A percentile compares a stretch with the other conserved stretches of the same genome.
Evolutionary conservation across 768 basidiomycete genomes (phyloP).

Genomic region (Termitomyces sp.): DNA sequence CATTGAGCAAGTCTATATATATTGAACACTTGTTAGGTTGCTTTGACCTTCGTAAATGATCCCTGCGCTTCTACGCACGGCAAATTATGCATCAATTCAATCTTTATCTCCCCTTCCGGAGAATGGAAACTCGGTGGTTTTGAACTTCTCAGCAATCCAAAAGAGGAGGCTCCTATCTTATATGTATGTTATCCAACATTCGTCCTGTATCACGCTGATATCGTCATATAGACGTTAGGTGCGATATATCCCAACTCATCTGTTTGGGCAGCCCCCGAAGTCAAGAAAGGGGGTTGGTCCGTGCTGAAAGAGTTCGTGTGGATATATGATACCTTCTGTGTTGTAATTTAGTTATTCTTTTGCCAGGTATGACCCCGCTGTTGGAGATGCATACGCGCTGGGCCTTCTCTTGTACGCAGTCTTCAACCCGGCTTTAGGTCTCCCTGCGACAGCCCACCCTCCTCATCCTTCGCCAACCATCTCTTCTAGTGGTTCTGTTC

Average conservation of each 20-base stretch:
- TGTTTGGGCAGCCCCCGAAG: constrained; percentile 73
- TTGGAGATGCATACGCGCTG: constrained; percentile 82
- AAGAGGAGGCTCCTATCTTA: constrained; percentile 71
- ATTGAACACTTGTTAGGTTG: constrained; percentile 49
- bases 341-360: constrained; percentile 1
- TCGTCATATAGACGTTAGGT: constrained; percentile 53
- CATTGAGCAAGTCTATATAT: not conserved
- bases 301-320: constrained; percentile 70
- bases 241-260: constrained; percentile 57
- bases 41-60: constrained; percentile 86
- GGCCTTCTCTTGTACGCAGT: constrained; percentile 81
- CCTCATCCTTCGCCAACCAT: constrained; percentile 77
- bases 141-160: constrained; percentile 80
- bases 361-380: constrained; percentile 45
- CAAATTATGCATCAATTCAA: constrained; percentile 62
- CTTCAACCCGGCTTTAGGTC: constrained; percentile 82
- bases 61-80: constrained; percentile 81
- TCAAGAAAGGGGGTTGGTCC: constrained; percentile 84
- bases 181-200: constrained; percentile 53
- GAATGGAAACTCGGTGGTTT: constrained; percentile 98
- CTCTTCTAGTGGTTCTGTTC: constrained; percentile 75
- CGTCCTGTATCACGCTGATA: constrained; percentile 11
- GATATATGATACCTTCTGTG: not conserved
- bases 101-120: constrained; percentile 89
- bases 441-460: constrained; percentile 59